A percentile compares a stretch with the other conserved stretches of the same genome.
Evolutionary conservation across 805 yeast genomes (phyloP).

Genomic region (Nakazawaea wickerhamii): DNA sequence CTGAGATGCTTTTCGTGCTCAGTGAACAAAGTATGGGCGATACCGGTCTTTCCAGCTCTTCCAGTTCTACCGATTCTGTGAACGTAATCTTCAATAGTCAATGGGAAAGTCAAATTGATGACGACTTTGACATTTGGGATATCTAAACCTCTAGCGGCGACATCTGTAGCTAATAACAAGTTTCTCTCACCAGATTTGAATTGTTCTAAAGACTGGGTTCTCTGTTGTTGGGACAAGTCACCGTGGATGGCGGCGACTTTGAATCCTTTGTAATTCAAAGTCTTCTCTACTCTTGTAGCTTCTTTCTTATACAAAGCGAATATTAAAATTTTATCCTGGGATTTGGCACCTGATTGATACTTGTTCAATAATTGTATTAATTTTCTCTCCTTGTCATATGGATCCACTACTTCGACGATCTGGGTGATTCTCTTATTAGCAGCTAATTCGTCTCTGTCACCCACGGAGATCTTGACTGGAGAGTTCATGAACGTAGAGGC

Average conservation of each 20-base stretch:
- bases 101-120: slow-evolving; percentile 91
- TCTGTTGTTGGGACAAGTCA: slow-evolving; percentile 85
- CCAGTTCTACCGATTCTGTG: slow-evolving; percentile 98
- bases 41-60: slow-evolving; percentile 93
- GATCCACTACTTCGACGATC: slow-evolving; percentile 88
- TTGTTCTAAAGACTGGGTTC: slow-evolving; percentile 79
- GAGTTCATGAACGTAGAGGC: slow-evolving; percentile 77
- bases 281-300: slow-evolving; percentile 84
- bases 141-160: slow-evolving; percentile 96
- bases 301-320: slow-evolving; percentile 96
- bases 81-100: slow-evolving; percentile 94
- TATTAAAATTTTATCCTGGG: slow-evolving; percentile 78
- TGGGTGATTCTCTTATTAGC: slow-evolving; percentile 95
- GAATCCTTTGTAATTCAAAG: slow-evolving; percentile 67
- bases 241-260: slow-evolving; percentile 94
- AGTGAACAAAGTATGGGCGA: slow-evolving; percentile 92
- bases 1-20: slow-evolving; percentile 95
- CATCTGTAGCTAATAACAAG: slow-evolving; percentile 92
- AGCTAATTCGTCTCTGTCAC: slow-evolving; percentile 87
- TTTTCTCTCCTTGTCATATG: slow-evolving; percentile 70
- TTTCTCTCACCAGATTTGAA: slow-evolving; percentile 78
- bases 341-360: slow-evolving; percentile 60
- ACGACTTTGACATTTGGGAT: slow-evolving; percentile 96
- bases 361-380: slow-evolving; percentile 66
- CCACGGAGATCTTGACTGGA: slow-evolving; percentile 90